Base-by-base conservation (phyloP, 768 basidiomycete genomes). In the Boletus vermiculosoides region DNA sequence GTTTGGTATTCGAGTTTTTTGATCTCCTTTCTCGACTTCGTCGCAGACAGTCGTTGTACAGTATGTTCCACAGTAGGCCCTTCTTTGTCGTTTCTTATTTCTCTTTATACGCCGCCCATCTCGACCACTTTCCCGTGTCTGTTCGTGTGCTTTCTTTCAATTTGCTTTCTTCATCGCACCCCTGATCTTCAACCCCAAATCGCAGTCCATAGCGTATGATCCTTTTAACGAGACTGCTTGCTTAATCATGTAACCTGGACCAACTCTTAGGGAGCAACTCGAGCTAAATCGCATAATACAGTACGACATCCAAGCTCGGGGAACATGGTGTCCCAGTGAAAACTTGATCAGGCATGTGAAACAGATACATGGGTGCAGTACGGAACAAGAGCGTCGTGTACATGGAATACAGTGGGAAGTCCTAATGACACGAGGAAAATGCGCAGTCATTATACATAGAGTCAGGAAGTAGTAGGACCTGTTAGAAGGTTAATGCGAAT, bases 31-130 rank as follows among this genome's bases (percentile, higher is more conserved):
- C 48, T 36, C 45, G 6, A 45, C 50, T 22, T 48, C 22, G 48
- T 57, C 53, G 16, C 39, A 59, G 56, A 66, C 59, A 58, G 63
- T 61, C 57, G 55, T 23, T 63, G 66, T 64, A 66, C 57, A 58
- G 25, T 65, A 65, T 52, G 50, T 55, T 60, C 36, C 62, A 57
- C 66, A 53, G 50, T 53, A 36, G 47, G 56, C 34, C 40, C 36
- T 37, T 45, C 33, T 36, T 50, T 36, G 39, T 37, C 46, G 61
- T 59, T 69, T 62, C 67, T 71, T 72, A 72, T 72, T 73, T 64
- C 62, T 73, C 63, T 65, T 72, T 73, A 73, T 72, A 60, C 59
- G 44, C 40, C 30, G 22, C 45, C 55, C 33, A 49, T 49, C 7
- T 48, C 53, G 28, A 42, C 39, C 5, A 40, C 36, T 53, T 40